phyloP scores from a whole-genome alignment of 441 rosid genomes.

The Erodium chrysanthum region DNA sequence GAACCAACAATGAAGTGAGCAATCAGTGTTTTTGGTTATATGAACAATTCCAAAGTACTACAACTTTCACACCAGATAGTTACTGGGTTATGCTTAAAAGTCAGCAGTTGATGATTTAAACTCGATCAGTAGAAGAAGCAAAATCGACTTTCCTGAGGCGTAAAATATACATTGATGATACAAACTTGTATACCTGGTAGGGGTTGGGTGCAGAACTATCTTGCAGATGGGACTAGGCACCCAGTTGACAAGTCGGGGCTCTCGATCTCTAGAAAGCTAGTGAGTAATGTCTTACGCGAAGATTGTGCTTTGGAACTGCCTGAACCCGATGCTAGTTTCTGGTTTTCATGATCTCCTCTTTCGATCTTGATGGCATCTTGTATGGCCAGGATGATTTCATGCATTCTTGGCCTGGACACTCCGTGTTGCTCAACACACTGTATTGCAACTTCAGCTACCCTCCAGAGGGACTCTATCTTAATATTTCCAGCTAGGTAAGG shows the following conservation, averaged over 20 bases:
- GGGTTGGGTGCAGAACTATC: no score
- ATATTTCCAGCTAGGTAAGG: slow-evolving; percentile 42
- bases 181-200: no score
- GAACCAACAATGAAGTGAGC: background rate
- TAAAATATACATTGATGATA: background rate
- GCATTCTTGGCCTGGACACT: slow-evolving; percentile 66
- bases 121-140: background rate
- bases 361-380: slow-evolving; percentile 81
- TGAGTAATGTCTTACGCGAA: slow-evolving; percentile 66
- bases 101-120: background rate
- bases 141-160: background rate
- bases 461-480: slow-evolving; percentile 81
- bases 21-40: no score
- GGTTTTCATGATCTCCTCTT: slow-evolving; percentile 34
- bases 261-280: slow-evolving; percentile 82
- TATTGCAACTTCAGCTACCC: slow-evolving; percentile 73
- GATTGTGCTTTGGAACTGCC: slow-evolving; percentile 50
- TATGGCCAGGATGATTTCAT: slow-evolving; percentile 61
- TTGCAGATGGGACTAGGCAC: slow-evolving; percentile 63
- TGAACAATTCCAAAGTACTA: background rate
- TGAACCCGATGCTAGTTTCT: slow-evolving; percentile 17
- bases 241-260: slow-evolving; percentile 67
- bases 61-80: background rate
- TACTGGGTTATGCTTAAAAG: background rate
- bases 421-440: slow-evolving; percentile 73